Conservation (phyloP, 2,329 filamentous ascomycete species). For the Lasiodiplodia hormozganensis region DNA sequence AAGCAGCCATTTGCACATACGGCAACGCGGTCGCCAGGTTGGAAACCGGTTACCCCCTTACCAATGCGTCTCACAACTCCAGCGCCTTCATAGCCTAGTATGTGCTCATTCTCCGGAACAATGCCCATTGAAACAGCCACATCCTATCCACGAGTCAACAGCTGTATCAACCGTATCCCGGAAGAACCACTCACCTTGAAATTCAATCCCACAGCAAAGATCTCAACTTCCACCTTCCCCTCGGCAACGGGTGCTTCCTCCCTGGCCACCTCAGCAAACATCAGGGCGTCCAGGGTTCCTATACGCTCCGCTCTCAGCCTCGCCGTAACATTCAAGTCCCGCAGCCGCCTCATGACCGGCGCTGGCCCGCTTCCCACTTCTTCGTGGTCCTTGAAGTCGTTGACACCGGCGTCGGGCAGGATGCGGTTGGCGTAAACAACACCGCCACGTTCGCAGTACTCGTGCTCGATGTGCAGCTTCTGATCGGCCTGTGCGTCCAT, state of each 20-base stretch:
- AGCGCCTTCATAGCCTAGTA: slow-evolving; percentile 32
- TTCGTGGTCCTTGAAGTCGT: not conserved
- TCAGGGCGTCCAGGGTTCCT: slow-evolving; percentile 31
- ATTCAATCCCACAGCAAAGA: slow-evolving; percentile 33
- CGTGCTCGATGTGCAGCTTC: not conserved
- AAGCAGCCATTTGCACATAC: slow-evolving; percentile 17
- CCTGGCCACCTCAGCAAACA: slow-evolving; percentile 25
- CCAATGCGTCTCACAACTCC: slow-evolving; percentile 30
- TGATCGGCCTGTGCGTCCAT: not conserved
- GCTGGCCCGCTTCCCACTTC: not conserved
- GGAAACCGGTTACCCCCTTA: not conserved
- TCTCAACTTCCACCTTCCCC: slow-evolving; percentile 34
- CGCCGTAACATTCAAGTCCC: slow-evolving; percentile 19
- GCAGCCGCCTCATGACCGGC: not conserved
- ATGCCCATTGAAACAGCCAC: slow-evolving; percentile 31
- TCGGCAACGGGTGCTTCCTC: slow-evolving; percentile 23
- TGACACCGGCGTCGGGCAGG: slow-evolving; percentile 5
- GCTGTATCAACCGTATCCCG: too few species aligned
- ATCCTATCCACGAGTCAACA: slow-evolving; percentile 1
- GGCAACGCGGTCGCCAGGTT: slow-evolving; percentile 22
- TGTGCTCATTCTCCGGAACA: slow-evolving; percentile 28
- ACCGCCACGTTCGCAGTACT: slow-evolving; percentile 15
- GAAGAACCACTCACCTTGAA: slow-evolving; percentile 20
- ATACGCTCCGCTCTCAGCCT: slow-evolving; percentile 29
- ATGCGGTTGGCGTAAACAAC: slow-evolving; percentile 1